Conservation (phyloP, 2,329 filamentous ascomycete genomes). For the Ceratocystis cacaofunesta region DNA sequence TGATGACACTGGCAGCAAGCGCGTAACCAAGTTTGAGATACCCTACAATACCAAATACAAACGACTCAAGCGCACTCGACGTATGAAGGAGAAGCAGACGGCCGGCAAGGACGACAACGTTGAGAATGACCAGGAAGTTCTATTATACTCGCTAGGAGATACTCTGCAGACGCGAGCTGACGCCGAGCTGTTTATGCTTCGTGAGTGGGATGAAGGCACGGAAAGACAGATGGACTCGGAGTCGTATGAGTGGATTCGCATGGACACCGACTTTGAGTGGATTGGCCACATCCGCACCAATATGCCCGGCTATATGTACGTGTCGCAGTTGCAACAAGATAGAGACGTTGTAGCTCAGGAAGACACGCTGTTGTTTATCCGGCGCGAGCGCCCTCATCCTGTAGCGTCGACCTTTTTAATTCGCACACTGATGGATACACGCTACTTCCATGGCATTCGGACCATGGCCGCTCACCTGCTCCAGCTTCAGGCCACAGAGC, state of each 20-base stretch:
- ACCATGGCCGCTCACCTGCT: constrained; percentile 69
- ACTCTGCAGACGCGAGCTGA: constrained; percentile 74
- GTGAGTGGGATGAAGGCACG: constrained; percentile 79
- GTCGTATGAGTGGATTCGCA: constrained; percentile 95
- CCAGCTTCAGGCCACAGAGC: constrained; percentile 55
- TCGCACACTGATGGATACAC: constrained; percentile 74
- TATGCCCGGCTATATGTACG: constrained; percentile 93
- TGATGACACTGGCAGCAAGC: constrained; percentile 53
- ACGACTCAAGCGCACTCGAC: constrained; percentile 73
- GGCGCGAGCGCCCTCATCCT: constrained; percentile 51
- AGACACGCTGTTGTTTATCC: constrained; percentile 62
- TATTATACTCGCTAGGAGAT: constrained; percentile 80
- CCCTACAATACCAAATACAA: constrained; percentile 99
- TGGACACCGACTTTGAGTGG: constrained; percentile 98
- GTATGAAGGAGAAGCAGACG: constrained; percentile 59
- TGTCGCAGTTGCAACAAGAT: constrained; percentile 93
- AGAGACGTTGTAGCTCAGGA: constrained; percentile 84
- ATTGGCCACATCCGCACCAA: constrained; percentile 67
- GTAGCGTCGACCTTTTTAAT: constrained; percentile 80
- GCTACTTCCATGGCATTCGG: constrained; percentile 89
- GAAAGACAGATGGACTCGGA: constrained; percentile 88
- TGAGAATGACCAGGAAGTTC: constrained; percentile 36
- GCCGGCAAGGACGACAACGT: constrained; percentile 24
- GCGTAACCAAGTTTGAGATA: constrained; percentile 68
- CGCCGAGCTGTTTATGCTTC: constrained; percentile 64